phyloP scores from a whole-genome alignment of 306 rosid species.

The Rubus parviflorus region DNA sequence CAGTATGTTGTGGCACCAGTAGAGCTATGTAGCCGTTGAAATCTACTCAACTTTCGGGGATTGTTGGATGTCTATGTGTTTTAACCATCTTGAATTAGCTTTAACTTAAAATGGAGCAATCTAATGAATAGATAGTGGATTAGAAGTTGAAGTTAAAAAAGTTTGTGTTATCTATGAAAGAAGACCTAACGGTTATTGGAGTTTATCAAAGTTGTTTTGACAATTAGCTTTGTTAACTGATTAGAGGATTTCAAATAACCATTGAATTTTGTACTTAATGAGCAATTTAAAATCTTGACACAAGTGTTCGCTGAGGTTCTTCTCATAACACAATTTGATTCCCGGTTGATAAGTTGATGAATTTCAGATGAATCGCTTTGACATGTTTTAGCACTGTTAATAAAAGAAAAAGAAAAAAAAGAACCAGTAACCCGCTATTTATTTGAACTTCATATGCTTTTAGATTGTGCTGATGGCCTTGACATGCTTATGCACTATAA shows the following conservation, averaged over 20 bases:
- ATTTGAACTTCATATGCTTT: background rate
- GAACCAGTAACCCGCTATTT: too few species aligned
- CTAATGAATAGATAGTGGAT: background rate
- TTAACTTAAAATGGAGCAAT: background rate
- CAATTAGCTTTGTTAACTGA: background rate
- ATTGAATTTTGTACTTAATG: background rate
- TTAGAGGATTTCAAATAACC: background rate
- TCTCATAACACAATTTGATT: background rate
- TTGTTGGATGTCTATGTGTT: constrained; percentile 1
- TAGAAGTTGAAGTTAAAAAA: background rate
- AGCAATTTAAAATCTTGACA: background rate
- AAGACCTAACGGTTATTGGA: background rate
- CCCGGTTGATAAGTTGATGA: background rate
- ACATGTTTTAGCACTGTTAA: background rate
- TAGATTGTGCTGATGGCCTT: background rate
- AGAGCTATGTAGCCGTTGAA: too few species aligned
- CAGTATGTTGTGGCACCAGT: background rate
- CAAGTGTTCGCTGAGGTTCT: background rate
- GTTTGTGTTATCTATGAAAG: background rate
- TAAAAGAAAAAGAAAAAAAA: background rate
- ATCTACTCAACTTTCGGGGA: background rate
- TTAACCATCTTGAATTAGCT: background rate
- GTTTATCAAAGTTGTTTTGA: background rate
- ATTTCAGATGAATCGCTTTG: background rate
- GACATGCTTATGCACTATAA: background rate